Evolutionary conservation across 2,329 filamentous ascomycete genomes (phyloP).

Genomic region (Colletotrichum chrysophilum): DNA sequence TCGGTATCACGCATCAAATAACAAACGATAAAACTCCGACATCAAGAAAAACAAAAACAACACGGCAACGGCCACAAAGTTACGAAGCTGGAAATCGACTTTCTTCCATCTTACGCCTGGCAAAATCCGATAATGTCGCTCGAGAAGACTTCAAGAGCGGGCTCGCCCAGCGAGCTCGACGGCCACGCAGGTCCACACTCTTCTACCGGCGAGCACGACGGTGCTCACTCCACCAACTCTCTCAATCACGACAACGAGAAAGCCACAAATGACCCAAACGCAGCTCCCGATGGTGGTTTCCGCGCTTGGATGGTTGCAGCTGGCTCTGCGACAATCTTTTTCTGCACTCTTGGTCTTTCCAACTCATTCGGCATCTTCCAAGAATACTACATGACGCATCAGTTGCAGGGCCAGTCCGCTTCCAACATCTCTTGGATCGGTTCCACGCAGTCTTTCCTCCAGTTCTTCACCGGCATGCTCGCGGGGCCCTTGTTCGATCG

Average conservation of each 20-base stretch:
- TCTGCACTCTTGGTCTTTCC: slow-evolving; percentile 36
- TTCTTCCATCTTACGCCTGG: background rate
- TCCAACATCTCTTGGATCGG: slow-evolving; percentile 41
- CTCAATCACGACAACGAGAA: background rate
- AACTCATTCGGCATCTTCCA: slow-evolving; percentile 44
- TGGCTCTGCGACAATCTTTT: slow-evolving; percentile 29
- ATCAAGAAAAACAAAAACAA: background rate
- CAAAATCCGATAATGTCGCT: background rate
- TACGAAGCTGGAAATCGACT: background rate
- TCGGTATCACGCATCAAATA: background rate
- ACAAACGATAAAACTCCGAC: background rate
- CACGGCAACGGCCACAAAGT: background rate
- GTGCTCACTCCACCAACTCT: background rate
- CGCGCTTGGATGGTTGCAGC: slow-evolving; percentile 32
- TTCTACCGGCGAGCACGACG: background rate
- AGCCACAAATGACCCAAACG: background rate
- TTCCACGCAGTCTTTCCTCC: slow-evolving; percentile 33
- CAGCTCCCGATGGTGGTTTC: slow-evolving; percentile 28
- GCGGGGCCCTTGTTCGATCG: slow-evolving; percentile 41
- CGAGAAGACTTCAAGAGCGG: background rate
- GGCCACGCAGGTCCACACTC: background rate
- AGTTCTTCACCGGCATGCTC: slow-evolving; percentile 31
- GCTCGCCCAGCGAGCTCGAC: background rate
- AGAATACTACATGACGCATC: slow-evolving; percentile 34
- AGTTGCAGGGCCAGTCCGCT: slow-evolving; percentile 28